These are phyloP conservation scores for Fusarium heterosporum DNA, from an alignment of 2,329 filamentous ascomycete genomes.

Conservation along the genomic window DNA sequence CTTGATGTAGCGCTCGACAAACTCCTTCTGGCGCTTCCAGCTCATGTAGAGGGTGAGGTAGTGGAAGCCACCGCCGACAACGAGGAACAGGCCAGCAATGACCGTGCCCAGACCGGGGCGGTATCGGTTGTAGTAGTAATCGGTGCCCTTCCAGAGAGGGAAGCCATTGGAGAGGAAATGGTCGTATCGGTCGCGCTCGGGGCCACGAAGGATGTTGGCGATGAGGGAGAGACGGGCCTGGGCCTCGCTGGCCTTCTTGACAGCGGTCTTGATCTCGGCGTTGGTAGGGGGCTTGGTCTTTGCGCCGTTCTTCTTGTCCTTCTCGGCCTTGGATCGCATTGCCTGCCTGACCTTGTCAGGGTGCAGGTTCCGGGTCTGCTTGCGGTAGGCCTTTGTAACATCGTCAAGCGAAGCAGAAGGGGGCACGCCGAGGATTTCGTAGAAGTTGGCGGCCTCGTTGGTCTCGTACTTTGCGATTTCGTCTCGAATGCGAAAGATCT, in stretches of 20 bases:
- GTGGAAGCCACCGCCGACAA: conserved; percentile 86
- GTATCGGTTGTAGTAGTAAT: conserved; percentile 97
- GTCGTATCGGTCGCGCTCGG: conserved; percentile 88
- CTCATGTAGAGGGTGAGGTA: conserved; percentile 86
- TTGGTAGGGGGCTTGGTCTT: conserved; percentile 78
- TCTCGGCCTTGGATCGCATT: conserved; percentile 77
- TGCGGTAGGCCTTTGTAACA: conserved; percentile 93
- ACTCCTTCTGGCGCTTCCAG: conserved; percentile 91
- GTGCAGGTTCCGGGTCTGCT: conserved; percentile 84
- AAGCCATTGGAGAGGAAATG: conserved; percentile 95
- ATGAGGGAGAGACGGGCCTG: conserved; percentile 89
- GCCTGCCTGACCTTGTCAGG: conserved; percentile 95
- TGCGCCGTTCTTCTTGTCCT: conserved; percentile 66
- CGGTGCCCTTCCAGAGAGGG: conserved; percentile 95
- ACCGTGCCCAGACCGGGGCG: conserved; percentile 90
- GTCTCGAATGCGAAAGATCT: conserved; percentile 96
- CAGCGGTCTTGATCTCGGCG: conserved; percentile 79
- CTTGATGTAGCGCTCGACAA: conserved; percentile 90
- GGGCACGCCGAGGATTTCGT: conserved; percentile 87
- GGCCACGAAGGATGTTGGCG: conserved; percentile 84
- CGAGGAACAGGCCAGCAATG: conserved; percentile 81
- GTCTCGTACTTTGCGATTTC: conserved; percentile 83
- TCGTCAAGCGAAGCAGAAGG: conserved; percentile 83
- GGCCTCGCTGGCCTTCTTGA: conserved; percentile 84
- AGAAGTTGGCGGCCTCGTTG: conserved; percentile 86